Base-by-base conservation (phyloP, 176 grass and related monocot species). In the Hsuehochloa calcarea region DNA sequence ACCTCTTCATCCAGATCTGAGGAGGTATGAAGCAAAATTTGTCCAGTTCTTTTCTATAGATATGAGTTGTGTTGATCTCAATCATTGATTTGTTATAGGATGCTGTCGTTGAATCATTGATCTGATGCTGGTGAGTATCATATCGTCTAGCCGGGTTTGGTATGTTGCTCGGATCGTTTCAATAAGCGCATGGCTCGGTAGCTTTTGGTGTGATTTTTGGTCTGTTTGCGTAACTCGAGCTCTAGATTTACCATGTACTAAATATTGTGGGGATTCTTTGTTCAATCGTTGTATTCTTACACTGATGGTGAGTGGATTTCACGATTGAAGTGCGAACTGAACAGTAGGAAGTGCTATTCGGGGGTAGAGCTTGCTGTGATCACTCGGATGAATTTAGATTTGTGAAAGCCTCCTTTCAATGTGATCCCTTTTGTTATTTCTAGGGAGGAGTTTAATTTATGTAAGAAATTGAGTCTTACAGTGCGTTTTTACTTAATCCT, bases 401-500 rank as follows among this genome's bases (percentile, higher is more conserved):
- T 34, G 61, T 70, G 26, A 70, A 55, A 3, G 14, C 16, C 25
- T 70, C 17, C 72, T 64, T 22, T 77, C 17, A 65, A 44, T 22
- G 38, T 14, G 45, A 26, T 58, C 20, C 35, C 19, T 37, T 67
- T 25, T 81, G 29, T 31, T 70, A 54, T 56, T 72, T 52, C 45
- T 82, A 39, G 9, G 12, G 27, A 68, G 10, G 5, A 39, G 14
- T 63, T 54, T 54, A 2, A 11, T 75, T 25, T 75, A 75, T 29
- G 47, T 46, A 72, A 69, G 12, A 45, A 39, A 37, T 43, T 68
- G 71, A 77, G 62, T 77, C 7, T 39, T 41, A 61, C 5, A 62
- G 31, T 61, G 26, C 3, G 5, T 87, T 78, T 59, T 78, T 41
- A 60, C 38, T 35, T 84, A 76, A 63, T 17, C 50, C n/a, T 56